Evolutionary conservation across 2,329 filamentous ascomycete genomes (phyloP).

Genomic region (Hypoxylon sp.): DNA sequence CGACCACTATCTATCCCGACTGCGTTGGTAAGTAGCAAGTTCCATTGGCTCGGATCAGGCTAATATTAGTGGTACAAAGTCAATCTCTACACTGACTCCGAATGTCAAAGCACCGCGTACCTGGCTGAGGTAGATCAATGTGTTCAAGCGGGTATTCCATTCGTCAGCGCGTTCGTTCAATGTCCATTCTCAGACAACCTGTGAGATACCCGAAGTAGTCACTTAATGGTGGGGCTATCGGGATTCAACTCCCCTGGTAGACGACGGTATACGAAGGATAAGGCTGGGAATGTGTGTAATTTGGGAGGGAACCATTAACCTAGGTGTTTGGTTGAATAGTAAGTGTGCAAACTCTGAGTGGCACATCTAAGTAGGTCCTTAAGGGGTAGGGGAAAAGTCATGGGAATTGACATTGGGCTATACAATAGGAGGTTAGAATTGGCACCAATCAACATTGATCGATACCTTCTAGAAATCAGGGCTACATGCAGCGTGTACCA

Average conservation of each 20-base stretch:
- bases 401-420: too few relatives aligned
- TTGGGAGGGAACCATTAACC: neutral
- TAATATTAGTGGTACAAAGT: slow-evolving; percentile 16
- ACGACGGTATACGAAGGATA: neutral
- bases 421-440: too few relatives aligned
- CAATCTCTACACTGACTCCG: slow-evolving; percentile 36
- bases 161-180: slow-evolving; percentile 38
- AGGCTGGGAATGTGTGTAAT: neutral
- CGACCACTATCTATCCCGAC: slow-evolving; percentile 36
- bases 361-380: neutral
- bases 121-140: slow-evolving; percentile 33
- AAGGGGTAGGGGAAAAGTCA: too few relatives aligned
- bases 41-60: neutral
- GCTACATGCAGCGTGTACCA: too few relatives aligned
- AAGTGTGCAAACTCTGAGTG: neutral
- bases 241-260: neutral
- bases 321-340: neutral
- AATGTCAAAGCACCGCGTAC: slow-evolving; percentile 33
- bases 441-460: too few relatives aligned
- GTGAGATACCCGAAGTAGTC: neutral
- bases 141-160: slow-evolving; percentile 38
- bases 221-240: neutral
- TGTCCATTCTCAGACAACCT: slow-evolving; percentile 35
- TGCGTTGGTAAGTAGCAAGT: slow-evolving; percentile 26
- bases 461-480: too few relatives aligned